Conservation (phyloP, 176 grass and related monocot species). For the Oryza meyeriana region DNA sequence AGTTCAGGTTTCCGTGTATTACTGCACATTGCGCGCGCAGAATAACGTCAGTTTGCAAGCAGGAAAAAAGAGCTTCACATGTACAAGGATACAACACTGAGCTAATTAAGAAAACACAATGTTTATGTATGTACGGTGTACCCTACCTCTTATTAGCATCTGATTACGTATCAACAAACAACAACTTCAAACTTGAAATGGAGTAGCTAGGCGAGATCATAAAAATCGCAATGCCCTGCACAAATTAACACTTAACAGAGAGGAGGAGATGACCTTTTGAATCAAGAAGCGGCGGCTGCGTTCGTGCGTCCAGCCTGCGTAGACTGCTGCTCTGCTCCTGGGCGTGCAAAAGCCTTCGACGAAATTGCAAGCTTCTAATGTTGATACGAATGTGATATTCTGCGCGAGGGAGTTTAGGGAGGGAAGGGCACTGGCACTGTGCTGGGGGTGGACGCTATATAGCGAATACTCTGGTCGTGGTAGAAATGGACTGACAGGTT, state of each 20-base stretch:
- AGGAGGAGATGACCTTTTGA: neutral
- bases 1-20: neutral
- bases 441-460: neutral
- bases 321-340: neutral
- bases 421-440: neutral
- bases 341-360: neutral
- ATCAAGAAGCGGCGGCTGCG: neutral
- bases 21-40: neutral
- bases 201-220: neutral
- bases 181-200: neutral
- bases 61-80: neutral
- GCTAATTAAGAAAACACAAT: no score
- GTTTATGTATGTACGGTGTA: no score
- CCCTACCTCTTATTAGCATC: neutral
- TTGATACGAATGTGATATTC: neutral
- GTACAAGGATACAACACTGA: neutral
- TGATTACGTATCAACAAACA: neutral
- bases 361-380: neutral
- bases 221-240: neutral
- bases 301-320: neutral
- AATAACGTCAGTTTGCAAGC: neutral
- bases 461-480: neutral
- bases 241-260: neutral
- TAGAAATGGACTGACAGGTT: slow-evolving; percentile 33
- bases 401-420: neutral